Percentiles rank a stretch among this genome's conserved stretches.
These are phyloP conservation scores for Miscanthus lutarioriparius DNA, from an alignment of 176 grass and related monocot species.

Conservation along the genomic window DNA sequence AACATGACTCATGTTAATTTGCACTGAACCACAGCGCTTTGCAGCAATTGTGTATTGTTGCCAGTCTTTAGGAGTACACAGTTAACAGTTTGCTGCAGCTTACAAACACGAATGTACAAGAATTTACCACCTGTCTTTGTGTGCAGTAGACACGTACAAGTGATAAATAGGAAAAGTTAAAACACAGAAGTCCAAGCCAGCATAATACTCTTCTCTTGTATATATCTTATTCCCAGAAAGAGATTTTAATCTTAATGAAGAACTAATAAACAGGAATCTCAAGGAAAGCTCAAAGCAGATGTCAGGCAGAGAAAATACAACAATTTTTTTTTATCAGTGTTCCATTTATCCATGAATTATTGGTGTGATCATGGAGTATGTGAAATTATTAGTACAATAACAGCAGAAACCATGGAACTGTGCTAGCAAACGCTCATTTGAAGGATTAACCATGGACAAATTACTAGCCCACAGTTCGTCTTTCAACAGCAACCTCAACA, in stretches of 20 bases:
- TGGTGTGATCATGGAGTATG: background rate
- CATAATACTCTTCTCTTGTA: background rate
- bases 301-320: background rate
- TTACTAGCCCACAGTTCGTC: background rate
- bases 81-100: background rate
- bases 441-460: background rate
- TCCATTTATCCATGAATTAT: background rate
- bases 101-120: background rate
- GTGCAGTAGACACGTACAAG: background rate
- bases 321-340: background rate
- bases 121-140: slow-evolving; percentile 10
- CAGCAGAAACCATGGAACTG: background rate
- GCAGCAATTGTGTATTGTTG: background rate
- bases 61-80: background rate
- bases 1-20: background rate
- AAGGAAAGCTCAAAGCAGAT: background rate
- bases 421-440: background rate
- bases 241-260: background rate
- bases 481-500: background rate
- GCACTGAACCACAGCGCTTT: background rate
- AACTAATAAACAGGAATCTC: slow-evolving; percentile 10
- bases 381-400: background rate
- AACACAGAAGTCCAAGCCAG: background rate
- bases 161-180: background rate
- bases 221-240: background rate